phyloP scores from a whole-genome alignment of 176 grass and related monocot species.

The Aechmea fasciata region DNA sequence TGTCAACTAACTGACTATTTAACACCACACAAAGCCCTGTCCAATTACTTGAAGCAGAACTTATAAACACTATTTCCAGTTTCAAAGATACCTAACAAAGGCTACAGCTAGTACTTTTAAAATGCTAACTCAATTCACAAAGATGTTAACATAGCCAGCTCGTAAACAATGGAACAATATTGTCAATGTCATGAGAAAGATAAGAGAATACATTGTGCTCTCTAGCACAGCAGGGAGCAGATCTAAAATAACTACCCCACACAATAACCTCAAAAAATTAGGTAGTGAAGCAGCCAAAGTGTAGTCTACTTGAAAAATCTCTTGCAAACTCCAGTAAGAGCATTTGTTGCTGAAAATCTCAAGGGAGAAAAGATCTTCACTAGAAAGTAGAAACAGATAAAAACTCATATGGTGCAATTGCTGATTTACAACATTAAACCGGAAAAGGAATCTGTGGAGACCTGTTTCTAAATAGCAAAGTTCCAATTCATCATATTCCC shows the following conservation, averaged over 20 bases:
- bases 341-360: too few species aligned
- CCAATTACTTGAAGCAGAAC: neutral
- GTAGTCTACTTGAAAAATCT: neutral
- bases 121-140: too few species aligned
- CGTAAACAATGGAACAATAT: neutral
- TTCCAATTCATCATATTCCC: conserved; percentile 97
- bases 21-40: neutral
- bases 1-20: neutral
- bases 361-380: too few species aligned
- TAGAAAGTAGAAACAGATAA: conserved; percentile 4
- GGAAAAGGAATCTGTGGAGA: conserved; percentile 19
- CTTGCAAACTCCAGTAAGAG: neutral
- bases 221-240: neutral
- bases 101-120: too few species aligned
- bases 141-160: neutral
- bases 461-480: conserved; percentile 98
- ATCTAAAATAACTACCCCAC: neutral
- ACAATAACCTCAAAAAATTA: neutral
- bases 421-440: neutral
- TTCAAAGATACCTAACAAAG: too few species aligned
- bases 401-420: neutral
- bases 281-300: neutral
- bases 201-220: neutral
- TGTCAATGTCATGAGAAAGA: neutral
- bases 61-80: neutral